A percentile compares a stretch with the other conserved stretches of the same genome.
phyloP scores from a whole-genome alignment of 2,329 filamentous ascomycete genomes.

The Lasiodiplodia gonubiensis region DNA sequence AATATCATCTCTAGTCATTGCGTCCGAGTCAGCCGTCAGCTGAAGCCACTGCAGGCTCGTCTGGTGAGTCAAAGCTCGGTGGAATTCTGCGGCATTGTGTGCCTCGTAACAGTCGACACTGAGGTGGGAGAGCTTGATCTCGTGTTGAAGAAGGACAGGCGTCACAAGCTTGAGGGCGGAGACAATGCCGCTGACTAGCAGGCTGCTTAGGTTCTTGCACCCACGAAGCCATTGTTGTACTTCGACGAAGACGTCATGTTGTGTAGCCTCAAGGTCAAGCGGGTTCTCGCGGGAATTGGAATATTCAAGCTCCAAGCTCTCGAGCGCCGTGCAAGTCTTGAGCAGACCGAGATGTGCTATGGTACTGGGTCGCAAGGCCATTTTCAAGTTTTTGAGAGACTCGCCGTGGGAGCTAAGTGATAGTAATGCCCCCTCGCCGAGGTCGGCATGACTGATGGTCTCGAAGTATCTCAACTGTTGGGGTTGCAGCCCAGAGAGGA shows the following conservation, averaged over 20 bases:
- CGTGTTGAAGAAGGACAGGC: slow-evolving; percentile 54
- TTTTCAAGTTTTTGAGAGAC: slow-evolving; percentile 61
- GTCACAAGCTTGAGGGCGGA: slow-evolving; percentile 60
- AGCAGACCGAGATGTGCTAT: slow-evolving; percentile 57
- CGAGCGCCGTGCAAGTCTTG: slow-evolving; percentile 56
- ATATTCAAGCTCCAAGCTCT: slow-evolving; percentile 57
- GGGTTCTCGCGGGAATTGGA: slow-evolving; percentile 43
- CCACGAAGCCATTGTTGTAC: slow-evolving; percentile 60
- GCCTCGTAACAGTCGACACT: slow-evolving; percentile 57
- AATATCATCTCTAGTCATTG: slow-evolving; percentile 53
- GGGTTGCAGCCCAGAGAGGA: slow-evolving; percentile 61
- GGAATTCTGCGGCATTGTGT: slow-evolving; percentile 58
- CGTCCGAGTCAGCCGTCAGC: slow-evolving; percentile 56
- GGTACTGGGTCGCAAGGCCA: slow-evolving; percentile 57
- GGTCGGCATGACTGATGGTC: slow-evolving; percentile 61
- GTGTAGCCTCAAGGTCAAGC: slow-evolving; percentile 55
- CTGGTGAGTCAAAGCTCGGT: slow-evolving; percentile 59
- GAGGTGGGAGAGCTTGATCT: slow-evolving; percentile 55
- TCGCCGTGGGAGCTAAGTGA: slow-evolving; percentile 59
- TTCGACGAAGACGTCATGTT: slow-evolving; percentile 59
- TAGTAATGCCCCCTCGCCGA: slow-evolving; percentile 61
- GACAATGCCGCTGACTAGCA: slow-evolving; percentile 59
- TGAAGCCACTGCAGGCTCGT: slow-evolving; percentile 56
- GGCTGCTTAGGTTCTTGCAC: slow-evolving; percentile 57
- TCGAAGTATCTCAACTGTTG: slow-evolving; percentile 66